Conservation (phyloP, 345 rosid genomes). For the Nephelium lappaceum region DNA sequence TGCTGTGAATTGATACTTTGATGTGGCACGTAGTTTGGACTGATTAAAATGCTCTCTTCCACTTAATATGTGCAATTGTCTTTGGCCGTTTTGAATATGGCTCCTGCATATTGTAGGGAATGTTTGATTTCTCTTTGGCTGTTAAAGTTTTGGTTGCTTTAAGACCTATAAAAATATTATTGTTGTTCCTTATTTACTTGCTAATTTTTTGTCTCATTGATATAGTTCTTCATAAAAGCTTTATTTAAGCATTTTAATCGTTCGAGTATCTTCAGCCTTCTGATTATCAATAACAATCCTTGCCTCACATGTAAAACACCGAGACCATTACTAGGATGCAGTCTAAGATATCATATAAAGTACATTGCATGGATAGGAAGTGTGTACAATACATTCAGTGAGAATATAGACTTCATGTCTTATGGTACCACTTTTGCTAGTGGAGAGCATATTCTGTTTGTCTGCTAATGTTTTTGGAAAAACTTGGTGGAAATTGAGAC, state of each 20-base stretch:
- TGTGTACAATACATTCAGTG: not conserved
- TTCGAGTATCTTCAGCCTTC: not conserved
- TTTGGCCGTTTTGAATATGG: not conserved
- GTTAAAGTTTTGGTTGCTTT: not conserved
- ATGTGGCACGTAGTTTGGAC: not conserved
- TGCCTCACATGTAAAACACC: not conserved
- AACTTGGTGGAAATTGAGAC: not conserved
- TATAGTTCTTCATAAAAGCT: not conserved
- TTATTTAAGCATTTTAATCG: slow-evolving; percentile 1
- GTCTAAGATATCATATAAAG: not conserved
- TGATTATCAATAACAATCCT: not conserved
- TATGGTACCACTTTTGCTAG: not conserved
- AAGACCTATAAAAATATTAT: slow-evolving; percentile 2
- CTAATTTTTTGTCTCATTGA: not conserved
- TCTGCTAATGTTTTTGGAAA: not conserved
- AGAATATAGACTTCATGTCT: not conserved
- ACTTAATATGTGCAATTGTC: not conserved
- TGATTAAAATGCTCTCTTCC: not conserved
- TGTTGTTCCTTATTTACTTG: not conserved
- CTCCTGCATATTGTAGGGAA: not conserved
- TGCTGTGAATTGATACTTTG: slow-evolving; percentile 7
- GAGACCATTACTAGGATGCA: not conserved
- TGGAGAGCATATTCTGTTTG: not conserved
- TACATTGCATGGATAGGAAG: not conserved
- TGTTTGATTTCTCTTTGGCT: not conserved